These are phyloP conservation scores for Ascochyta koolunga DNA, from an alignment of 2,329 filamentous ascomycete species.

Conservation along the genomic window DNA sequence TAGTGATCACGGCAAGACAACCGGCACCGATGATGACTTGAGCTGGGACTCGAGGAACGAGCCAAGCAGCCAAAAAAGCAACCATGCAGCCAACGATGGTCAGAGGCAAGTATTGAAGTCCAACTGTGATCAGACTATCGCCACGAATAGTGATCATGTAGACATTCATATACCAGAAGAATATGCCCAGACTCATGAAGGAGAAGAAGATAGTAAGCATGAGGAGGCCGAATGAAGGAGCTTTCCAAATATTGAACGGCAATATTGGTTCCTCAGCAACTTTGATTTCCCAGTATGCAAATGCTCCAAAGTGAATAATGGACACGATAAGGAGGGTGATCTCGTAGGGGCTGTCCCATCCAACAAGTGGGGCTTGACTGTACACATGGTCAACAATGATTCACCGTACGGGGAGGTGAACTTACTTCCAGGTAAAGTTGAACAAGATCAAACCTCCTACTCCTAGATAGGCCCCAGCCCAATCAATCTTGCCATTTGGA, in stretches of 20 bases:
- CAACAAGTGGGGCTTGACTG: not conserved
- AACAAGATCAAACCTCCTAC: not conserved
- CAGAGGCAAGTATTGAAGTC: not conserved
- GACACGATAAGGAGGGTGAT: not conserved
- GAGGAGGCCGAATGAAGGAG: constrained; percentile 53
- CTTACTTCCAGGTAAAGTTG: not conserved
- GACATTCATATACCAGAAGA: not conserved
- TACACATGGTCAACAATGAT: not conserved
- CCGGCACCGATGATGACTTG: not conserved
- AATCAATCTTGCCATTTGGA: not conserved
- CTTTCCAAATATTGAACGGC: constrained; percentile 54
- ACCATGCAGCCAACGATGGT: not conserved
- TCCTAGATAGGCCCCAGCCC: not conserved
- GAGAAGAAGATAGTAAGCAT: constrained; percentile 47
- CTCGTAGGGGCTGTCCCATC: not conserved
- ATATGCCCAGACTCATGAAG: not conserved
- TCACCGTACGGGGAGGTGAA: not conserved
- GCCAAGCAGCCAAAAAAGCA: not conserved
- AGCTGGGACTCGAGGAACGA: not conserved
- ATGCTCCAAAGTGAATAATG: constrained; percentile 14
- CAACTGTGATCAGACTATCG: not conserved
- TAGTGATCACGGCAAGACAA: not conserved
- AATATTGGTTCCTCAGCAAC: constrained; percentile 53
- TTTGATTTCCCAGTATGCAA: constrained; percentile 50
- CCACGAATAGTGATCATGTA: not conserved